Base-by-base conservation (phyloP, 2,329 filamentous ascomycete species). In the Tolypocladium tropicale region DNA sequence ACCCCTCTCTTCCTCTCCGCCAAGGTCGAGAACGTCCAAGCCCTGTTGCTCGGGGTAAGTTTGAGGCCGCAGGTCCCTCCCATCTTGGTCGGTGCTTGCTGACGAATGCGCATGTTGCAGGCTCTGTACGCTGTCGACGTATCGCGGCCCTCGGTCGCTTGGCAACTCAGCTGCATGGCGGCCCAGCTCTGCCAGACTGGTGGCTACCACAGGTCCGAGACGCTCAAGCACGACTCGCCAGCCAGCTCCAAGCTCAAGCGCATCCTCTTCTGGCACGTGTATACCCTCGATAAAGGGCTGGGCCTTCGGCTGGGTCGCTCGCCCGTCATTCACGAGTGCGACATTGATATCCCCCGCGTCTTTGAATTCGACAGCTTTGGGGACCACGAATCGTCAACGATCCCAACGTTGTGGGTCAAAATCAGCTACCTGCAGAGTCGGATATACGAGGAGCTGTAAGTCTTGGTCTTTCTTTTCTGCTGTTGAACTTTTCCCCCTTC, bases 101-200 rank as follows among this genome's bases (percentile, higher is more conserved):
- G 6, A 30, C 46, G n/a, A 21, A 32, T 18, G 6, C 5, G 10
- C 30, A 10, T 21, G 18, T 32, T 10, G 2, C 53, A 86, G 81
- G 76, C 80, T 5, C 70, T 82, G n/a, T 82, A 85, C 61, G 78
- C 83, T 14, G 77, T 86, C 52, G 83, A 86, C 58, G 74, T 79
- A 16, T 83, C 82, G 4, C 80, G 82, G 41, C 81, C 83, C 1
- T 82, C 81, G 0, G 74, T 87, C 4, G 81, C 81, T n/a, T 85
- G 83, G 78, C 79, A 82, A n/a, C 70, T 87, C 21, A 79, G 78
- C 28, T 80, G 78, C 7, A 76, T 77, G 21, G 84, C 83, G 0
- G 78, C 79, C 14, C 76, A 80, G 53, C 72, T 88, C 54, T 85
- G 82, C 59, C 81, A 84, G 61, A 80, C 79, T 0, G 76, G 85